Base-by-base conservation (phyloP, 495 filamentous ascomycete species). In the Aspergillus kassunensis region DNA sequence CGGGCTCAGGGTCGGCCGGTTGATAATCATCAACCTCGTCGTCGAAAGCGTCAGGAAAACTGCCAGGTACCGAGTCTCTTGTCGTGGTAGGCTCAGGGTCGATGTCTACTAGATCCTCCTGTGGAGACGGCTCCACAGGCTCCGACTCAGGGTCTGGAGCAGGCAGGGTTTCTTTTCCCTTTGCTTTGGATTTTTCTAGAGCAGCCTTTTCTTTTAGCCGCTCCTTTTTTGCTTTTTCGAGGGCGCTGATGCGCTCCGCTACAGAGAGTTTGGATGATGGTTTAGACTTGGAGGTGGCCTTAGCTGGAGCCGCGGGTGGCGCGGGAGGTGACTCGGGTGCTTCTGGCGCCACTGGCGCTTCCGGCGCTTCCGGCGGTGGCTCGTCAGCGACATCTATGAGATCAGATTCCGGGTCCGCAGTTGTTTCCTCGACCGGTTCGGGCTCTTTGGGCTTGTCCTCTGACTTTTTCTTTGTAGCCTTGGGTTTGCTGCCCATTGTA, bases 201-300 rank as follows among this genome's bases (percentile, higher is more conserved):
- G 48, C 43, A 31, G 57, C 60, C 43, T 73, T 64, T 36, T 68
- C 65, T 44, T 70, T 69, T 9, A 61, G 51, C 50, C 70, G 70
- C 18, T 78, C 71, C 56, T 68, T 69, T 49, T 66, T 75, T 30
- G 60, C 57, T 49, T 68, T 66, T 51, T 79, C 72, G 31, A 81
- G 63, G 20, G 65, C 67, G 56, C 72, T 75, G 57, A 80, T 71
- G 44, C 69, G 69, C 43, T 79, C 75, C 16, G 70, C 68, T 16
- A 80, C 66, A 8, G 76, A 76, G 13, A 69, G 63, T 50, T 72
- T 73, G 27, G 55, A 64, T 21, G 66, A 57, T 51, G 66, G 47
- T 63, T 76, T 79, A 23, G 65, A 51, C 64, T 77, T 79, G 48
- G 69, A 66, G 43, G 67, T 54, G 53, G 30, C 53, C 60, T 61